These are phyloP conservation scores for Sphaceloma murrayae DNA, from an alignment of 2,329 filamentous ascomycete genomes.

Conservation along the genomic window DNA sequence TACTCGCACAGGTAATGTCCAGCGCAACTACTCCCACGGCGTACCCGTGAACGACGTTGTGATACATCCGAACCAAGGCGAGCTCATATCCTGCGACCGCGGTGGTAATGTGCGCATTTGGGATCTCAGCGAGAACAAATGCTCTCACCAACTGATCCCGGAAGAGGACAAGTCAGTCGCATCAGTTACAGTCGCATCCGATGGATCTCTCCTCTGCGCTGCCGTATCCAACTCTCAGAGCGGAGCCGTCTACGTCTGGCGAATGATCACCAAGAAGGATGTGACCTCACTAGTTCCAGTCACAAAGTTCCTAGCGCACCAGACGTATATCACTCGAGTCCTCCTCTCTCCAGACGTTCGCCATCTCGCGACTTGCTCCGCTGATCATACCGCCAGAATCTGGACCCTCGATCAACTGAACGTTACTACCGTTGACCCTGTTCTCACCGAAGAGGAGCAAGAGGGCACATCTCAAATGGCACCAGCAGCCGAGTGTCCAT, in stretches of 20 bases:
- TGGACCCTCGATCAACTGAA: slow-evolving; percentile 70
- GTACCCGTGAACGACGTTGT: slow-evolving; percentile 92
- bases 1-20: slow-evolving; percentile 72
- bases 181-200: slow-evolving; percentile 90
- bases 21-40: slow-evolving; percentile 86
- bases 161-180: slow-evolving; percentile 91
- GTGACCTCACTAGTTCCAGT: slow-evolving; percentile 76
- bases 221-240: slow-evolving; percentile 64
- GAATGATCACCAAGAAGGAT: slow-evolving; percentile 73
- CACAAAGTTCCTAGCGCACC: slow-evolving; percentile 82
- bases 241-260: slow-evolving; percentile 97
- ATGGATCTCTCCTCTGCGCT: slow-evolving; percentile 84
- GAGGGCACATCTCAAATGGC: slow-evolving; percentile 17
- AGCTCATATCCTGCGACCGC: slow-evolving; percentile 92
- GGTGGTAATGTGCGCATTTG: slow-evolving; percentile 88
- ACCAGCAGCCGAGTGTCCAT: slow-evolving; percentile 34
- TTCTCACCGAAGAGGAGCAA: slow-evolving; percentile 14
- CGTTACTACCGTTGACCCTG: slow-evolving; percentile 13
- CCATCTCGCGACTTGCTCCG: slow-evolving; percentile 85
- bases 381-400: slow-evolving; percentile 90
- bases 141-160: slow-evolving; percentile 89
- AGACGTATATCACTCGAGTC: slow-evolving; percentile 85
- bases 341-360: slow-evolving; percentile 88
- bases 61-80: slow-evolving; percentile 98
- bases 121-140: slow-evolving; percentile 95